Conservation (phyloP, 495 filamentous ascomycete species). For the Acidomyces sp. region DNA sequence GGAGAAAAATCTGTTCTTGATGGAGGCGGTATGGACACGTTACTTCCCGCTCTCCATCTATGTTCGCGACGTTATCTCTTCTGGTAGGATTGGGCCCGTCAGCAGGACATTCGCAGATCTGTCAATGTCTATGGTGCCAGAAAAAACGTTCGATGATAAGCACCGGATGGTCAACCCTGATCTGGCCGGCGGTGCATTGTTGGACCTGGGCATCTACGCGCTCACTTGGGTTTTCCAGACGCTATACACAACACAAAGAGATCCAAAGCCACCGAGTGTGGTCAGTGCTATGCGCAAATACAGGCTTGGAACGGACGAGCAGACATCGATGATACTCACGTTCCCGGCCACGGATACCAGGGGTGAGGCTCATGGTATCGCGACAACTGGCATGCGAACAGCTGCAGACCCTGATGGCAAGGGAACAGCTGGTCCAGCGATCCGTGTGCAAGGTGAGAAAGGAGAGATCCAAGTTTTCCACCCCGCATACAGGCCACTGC, state of each 20-base stretch:
- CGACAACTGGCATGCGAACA: conserved; percentile 61
- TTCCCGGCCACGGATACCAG: conserved; percentile 42
- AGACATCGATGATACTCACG: conserved; percentile 62
- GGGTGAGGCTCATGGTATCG: conserved; percentile 52
- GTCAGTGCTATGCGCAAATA: conserved; percentile 60
- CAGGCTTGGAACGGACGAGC: conserved; percentile 70
- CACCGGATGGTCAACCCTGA: conserved; percentile 81
- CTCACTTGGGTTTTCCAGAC: conserved; percentile 91
- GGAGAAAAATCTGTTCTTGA: conserved; percentile 76
- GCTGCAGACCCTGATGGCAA: conserved; percentile 50
- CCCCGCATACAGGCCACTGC: conserved; percentile 55
- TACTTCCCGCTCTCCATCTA: conserved; percentile 70
- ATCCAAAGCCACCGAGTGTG: conserved; percentile 43
- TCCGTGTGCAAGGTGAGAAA: conserved; percentile 71
- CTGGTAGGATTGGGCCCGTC: conserved; percentile 62
- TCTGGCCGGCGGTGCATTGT: conserved; percentile 69
- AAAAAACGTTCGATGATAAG: conserved; percentile 39
- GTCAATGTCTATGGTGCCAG: conserved; percentile 39
- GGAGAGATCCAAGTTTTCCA: conserved; percentile 79
- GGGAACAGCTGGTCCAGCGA: conserved; percentile 49
- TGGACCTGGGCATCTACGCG: conserved; percentile 82
- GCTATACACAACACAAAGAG: conserved; percentile 60
- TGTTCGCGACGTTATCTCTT: conserved; percentile 54
- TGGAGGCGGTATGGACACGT: conserved; percentile 92
- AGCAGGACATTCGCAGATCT: conserved; percentile 64